Evolutionary conservation across 139 green algal genomes (phyloP), one percentile per base, ranked within the genome.

Genomic region (Coelastrella sp.): DNA sequence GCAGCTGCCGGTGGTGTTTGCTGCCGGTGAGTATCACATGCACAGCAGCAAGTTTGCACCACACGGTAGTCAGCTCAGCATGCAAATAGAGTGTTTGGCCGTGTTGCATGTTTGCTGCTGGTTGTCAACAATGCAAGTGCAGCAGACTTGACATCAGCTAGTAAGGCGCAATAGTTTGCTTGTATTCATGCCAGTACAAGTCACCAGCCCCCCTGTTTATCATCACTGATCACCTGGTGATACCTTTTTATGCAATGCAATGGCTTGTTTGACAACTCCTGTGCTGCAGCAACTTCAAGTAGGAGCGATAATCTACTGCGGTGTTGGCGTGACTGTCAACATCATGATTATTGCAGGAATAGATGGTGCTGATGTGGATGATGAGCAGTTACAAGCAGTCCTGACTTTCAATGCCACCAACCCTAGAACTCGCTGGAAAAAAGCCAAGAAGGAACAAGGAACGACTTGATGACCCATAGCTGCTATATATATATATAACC

Each of bases 331-430:
- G n/a, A n/a, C n/a, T n/a, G n/a, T 0, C 45, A 57, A 2, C 8
- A 57, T 2, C 0, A 13, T 57, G 45, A n/a, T n/a, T n/a, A n/a
- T 57, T 57, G 45, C 45, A 64, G 48, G 38, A 8, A 73, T 86
- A 6, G 76, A 8, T 19, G 7, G 30, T 69, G 62, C 15, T 69
- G 66, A 83, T 25, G 62, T 86, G n/a, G 83, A 90, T 75, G 35
- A 78, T 4, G 37, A 21, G 0, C 78, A 82, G 2, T 4, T 86
- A 1, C 19, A 25, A 21, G 19, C 15, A 3, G 87, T 91, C 62
- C 66, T 91, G 72, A 48, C 87, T 45, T 91, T 91, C 79, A 91
- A 89, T 25, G 71, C 79, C 2, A 89, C 78, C 9, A 77, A 91
- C 60, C 87, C 87, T 1, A 72, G 87, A 5, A 88, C 80, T 23